Percentiles rank a stretch among this genome's conserved stretches.
Conservation (phyloP, 371 early-diverging fungal species). For the Mortierella sp. region DNA sequence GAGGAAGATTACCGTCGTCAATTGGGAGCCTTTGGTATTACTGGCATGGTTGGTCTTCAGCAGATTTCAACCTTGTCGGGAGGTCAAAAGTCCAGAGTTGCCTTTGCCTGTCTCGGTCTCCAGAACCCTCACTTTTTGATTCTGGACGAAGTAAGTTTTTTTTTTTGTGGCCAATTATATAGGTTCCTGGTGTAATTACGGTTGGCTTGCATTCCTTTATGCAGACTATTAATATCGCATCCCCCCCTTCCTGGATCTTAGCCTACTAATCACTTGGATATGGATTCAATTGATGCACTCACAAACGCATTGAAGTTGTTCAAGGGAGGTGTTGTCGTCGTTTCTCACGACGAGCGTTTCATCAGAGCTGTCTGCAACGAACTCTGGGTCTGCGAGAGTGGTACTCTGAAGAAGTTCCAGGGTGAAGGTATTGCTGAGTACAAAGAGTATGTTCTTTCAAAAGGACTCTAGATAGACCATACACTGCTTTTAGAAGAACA, state of each 20-base stretch:
- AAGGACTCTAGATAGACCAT: constrained; percentile 20
- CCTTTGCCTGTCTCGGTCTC: constrained; percentile 95
- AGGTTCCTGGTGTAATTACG: neutral
- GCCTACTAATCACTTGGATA: constrained; percentile 94
- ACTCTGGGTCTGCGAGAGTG: constrained; percentile 96
- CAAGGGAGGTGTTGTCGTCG: constrained; percentile 97
- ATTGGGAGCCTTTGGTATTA: constrained; percentile 94
- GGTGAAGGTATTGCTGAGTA: constrained; percentile 87
- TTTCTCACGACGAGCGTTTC: constrained; percentile 98
- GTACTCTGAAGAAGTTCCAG: constrained; percentile 76
- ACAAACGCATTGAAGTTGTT: constrained; percentile 94
- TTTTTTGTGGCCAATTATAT: constrained; percentile 2
- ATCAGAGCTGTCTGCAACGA: constrained; percentile 94
- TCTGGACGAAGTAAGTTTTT: constrained; percentile 86
- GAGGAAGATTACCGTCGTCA: constrained; percentile 97
- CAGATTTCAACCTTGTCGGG: constrained; percentile 96
- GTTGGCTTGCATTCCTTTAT: neutral
- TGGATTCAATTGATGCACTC: constrained; percentile 96
- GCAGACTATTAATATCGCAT: neutral
- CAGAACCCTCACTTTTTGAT: constrained; percentile 95
- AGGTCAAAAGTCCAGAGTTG: constrained; percentile 98
- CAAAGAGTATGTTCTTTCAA: constrained; percentile 71
- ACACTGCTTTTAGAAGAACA: neutral
- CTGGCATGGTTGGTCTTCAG: constrained; percentile 95
- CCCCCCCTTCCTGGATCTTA: constrained; percentile 23